A percentile compares a stretch with the other conserved stretches of the same genome.
These are phyloP conservation scores for Elsinoe ampelina DNA, from an alignment of 2,329 filamentous ascomycete species.

Conservation along the genomic window DNA sequence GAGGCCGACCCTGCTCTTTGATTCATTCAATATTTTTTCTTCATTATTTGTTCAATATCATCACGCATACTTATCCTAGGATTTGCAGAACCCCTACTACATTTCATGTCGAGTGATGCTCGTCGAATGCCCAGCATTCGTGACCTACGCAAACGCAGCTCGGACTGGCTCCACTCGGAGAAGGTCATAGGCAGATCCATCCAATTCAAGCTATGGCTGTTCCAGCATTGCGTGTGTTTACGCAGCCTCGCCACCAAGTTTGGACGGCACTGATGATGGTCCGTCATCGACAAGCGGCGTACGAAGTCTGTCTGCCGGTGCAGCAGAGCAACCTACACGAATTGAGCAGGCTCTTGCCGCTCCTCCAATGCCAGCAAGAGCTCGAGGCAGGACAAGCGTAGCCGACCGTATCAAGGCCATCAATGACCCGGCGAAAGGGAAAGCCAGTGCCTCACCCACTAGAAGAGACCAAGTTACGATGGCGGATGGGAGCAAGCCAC, in stretches of 20 bases:
- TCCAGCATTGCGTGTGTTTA: neutral
- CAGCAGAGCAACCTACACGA: neutral
- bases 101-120: slow-evolving; percentile 12
- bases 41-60: too few species aligned
- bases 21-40: too few species aligned
- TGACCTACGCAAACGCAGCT: slow-evolving; percentile 22
- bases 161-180: slow-evolving; percentile 17
- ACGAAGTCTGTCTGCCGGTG: neutral
- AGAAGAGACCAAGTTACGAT: neutral
- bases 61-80: too few species aligned
- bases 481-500: neutral
- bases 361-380: neutral
- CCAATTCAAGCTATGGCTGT: slow-evolving; percentile 7
- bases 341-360: neutral
- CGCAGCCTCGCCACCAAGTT: neutral
- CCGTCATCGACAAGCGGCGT: neutral
- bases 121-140: slow-evolving; percentile 18
- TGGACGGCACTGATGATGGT: slow-evolving; percentile 2
- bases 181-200: slow-evolving; percentile 13
- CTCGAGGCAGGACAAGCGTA: slow-evolving; percentile 11
- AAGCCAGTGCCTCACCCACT: neutral
- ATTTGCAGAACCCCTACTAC: neutral
- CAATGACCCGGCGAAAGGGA: slow-evolving; percentile 10
- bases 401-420: slow-evolving; percentile 16
- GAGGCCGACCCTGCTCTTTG: too few species aligned